Evolutionary conservation across 768 basidiomycete species (phyloP), one percentile per base, ranked within the genome.

Genomic region (Hygrophoropsis aurantiaca): DNA sequence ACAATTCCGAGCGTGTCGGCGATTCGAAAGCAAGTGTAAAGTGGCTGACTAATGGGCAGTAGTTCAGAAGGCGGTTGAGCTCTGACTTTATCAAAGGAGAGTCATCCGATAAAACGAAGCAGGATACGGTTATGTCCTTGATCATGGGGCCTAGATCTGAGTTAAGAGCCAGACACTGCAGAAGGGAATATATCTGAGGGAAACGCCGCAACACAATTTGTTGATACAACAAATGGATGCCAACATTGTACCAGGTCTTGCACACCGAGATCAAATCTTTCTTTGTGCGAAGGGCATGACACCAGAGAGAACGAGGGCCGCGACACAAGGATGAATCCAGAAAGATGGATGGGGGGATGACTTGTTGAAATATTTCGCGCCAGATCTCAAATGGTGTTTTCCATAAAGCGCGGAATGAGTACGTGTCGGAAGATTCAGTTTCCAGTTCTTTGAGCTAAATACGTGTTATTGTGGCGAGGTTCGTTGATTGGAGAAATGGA

Each of bases 161-260:
- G 10, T 44, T 46, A 18, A 15, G 40, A 34, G 53, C 47, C 13
- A 67, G 50, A 0, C 63, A 54, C 16, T 39, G 25, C 11, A 56
- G 51, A 9, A 67, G 51, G 3, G 45, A 49, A 18, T 45, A 40
- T 3, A 67, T 47, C 37, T 66, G 60, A 20, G 48, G 54, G n/a
- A 55, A 40, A 5, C 51, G 52, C 9, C 53, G 60, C 30, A 69
- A 51, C 30, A 45, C 51, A 13, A 68, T 42, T 15, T 59, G 50
- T 37, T 59, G 50, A 42, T 67, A 69, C 4, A 68, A 51, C 26
- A 61, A 33, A 13, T 50, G 36, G 27, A 63, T 48, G 7, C 56
- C 62, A 16, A 56, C 44, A 21, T 44, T 19, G 36, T 63, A 48
- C 64, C 65, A 68, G 2, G 35, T 26, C 21, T 53, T 59, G 50